These are phyloP conservation scores for Microcera coccophila DNA, from an alignment of 2,329 filamentous ascomycete genomes.

Conservation along the genomic window DNA sequence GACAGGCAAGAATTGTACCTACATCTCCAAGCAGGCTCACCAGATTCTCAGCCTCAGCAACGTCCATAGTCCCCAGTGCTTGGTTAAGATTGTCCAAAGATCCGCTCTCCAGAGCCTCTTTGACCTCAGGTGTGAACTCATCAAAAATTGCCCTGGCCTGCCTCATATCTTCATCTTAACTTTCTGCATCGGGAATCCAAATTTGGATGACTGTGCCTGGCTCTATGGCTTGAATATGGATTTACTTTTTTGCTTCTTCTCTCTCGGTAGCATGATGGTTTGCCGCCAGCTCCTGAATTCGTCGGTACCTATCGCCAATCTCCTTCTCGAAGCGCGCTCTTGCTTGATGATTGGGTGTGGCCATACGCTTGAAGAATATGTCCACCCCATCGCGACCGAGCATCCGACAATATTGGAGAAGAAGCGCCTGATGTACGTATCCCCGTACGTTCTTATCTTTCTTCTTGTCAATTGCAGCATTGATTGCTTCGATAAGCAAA, in stretches of 20 bases:
- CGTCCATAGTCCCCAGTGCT: slow-evolving; percentile 78
- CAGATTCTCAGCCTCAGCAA: slow-evolving; percentile 81
- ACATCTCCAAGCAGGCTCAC: slow-evolving; percentile 74
- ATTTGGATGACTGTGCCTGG: slow-evolving; percentile 91
- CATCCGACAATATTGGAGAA: slow-evolving; percentile 91
- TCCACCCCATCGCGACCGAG: slow-evolving; percentile 83
- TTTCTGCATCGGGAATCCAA: slow-evolving; percentile 66
- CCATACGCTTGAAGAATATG: slow-evolving; percentile 95
- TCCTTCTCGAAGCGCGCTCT: slow-evolving; percentile 89
- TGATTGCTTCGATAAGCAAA: slow-evolving; percentile 86
- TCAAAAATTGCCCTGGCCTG: slow-evolving; percentile 75
- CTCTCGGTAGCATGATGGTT: slow-evolving; percentile 55
- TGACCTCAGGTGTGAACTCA: slow-evolving; percentile 74
- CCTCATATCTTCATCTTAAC: slow-evolving; percentile 61
- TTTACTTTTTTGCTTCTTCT: slow-evolving; percentile 81
- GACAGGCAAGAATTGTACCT: too few species aligned
- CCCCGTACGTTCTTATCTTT: slow-evolving; percentile 74
- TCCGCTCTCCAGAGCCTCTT: slow-evolving; percentile 77
- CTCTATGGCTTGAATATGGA: slow-evolving; percentile 94
- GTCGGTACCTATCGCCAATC: slow-evolving; percentile 79
- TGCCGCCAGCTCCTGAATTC: slow-evolving; percentile 76
- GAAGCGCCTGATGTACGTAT: slow-evolving; percentile 87
- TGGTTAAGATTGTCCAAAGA: slow-evolving; percentile 61
- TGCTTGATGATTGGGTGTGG: slow-evolving; percentile 83
- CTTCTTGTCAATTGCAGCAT: slow-evolving; percentile 73